phyloP scores from a whole-genome alignment of 192 early-diverging fungal genomes.

The Gigaspora rosea region DNA sequence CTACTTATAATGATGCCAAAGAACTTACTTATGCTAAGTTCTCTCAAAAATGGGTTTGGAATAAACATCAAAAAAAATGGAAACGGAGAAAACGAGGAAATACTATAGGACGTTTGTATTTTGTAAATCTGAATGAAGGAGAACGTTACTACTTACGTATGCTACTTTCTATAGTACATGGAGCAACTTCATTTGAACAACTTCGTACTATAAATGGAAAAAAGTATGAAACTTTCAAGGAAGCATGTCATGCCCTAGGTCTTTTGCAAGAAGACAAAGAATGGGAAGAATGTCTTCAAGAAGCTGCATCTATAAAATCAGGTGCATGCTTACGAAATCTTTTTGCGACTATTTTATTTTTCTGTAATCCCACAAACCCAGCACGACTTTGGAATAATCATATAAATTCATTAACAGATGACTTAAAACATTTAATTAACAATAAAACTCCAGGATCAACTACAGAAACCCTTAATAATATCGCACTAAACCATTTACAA shows the following conservation, averaged over 20 bases:
- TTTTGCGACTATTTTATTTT: conserved; percentile 22
- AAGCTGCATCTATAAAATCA: conserved; percentile 20
- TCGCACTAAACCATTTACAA: too few relatives aligned
- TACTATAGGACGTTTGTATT: conserved; percentile 32
- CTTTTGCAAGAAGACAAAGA: conserved; percentile 33
- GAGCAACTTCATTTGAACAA: conserved; percentile 21
- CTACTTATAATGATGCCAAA: too few relatives aligned
- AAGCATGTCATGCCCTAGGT: conserved; percentile 33
- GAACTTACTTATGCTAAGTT: too few relatives aligned
- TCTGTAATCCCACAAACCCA: neutral
- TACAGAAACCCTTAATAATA: too few relatives aligned
- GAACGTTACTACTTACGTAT: conserved; percentile 37
- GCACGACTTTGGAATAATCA: conserved; percentile 13
- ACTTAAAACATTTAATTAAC: too few relatives aligned
- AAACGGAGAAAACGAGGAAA: too few relatives aligned
- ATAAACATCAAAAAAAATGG: too few relatives aligned
- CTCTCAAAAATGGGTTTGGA: too few relatives aligned
- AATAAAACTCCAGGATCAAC: too few relatives aligned
- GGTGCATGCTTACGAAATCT: conserved; percentile 27
- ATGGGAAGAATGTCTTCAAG: conserved; percentile 29
- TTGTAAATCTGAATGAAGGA: conserved; percentile 24
- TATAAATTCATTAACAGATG: too few relatives aligned
- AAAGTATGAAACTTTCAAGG: conserved; percentile 30
- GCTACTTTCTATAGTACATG: conserved; percentile 26
- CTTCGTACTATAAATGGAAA: neutral